A percentile compares a stretch with the other conserved stretches of the same genome.
These are phyloP conservation scores for Colletotrichum spaethianum DNA, from an alignment of 2,329 filamentous ascomycete species.

Conservation along the genomic window DNA sequence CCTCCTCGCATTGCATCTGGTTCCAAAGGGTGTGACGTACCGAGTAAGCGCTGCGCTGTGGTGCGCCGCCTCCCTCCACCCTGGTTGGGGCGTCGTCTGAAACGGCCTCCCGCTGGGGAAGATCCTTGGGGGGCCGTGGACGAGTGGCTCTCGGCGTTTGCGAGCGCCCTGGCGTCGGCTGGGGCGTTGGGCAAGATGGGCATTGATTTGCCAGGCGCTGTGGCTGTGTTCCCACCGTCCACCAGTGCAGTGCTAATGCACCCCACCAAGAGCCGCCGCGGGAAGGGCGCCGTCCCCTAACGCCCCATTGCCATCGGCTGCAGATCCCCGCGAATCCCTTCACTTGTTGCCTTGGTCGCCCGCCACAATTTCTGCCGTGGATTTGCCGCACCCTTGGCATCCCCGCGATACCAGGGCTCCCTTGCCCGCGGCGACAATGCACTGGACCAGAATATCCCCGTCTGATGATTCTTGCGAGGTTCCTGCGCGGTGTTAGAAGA, in stretches of 20 bases:
- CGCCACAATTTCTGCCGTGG: neutral
- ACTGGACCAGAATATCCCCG: neutral
- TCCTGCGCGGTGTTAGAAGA: neutral
- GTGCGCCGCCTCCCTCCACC: slow-evolving; percentile 11
- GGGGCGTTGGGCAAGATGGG: neutral
- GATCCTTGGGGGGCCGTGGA: slow-evolving; percentile 20
- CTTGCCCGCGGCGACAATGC: slow-evolving; percentile 5
- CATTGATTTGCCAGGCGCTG: slow-evolving; percentile 4
- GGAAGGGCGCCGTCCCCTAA: slow-evolving; percentile 3
- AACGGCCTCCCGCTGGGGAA: slow-evolving; percentile 34
- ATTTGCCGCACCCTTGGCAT: neutral
- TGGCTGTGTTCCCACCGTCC: slow-evolving; percentile 29
- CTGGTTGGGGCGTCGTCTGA: slow-evolving; percentile 27
- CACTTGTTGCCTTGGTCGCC: neutral
- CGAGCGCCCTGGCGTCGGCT: slow-evolving; percentile 4
- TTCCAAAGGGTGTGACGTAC: neutral
- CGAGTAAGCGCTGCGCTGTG: neutral
- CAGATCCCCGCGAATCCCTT: slow-evolving; percentile 1
- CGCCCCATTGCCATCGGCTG: neutral
- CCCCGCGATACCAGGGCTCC: neutral
- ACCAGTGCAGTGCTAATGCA: neutral
- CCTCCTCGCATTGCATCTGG: neutral
- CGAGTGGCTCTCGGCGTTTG: slow-evolving; percentile 17
- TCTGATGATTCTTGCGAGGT: neutral
- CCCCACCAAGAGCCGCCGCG: slow-evolving; percentile 7